Conservation (phyloP, 2,329 filamentous ascomycete genomes). For the Hypoxylon sp. region DNA sequence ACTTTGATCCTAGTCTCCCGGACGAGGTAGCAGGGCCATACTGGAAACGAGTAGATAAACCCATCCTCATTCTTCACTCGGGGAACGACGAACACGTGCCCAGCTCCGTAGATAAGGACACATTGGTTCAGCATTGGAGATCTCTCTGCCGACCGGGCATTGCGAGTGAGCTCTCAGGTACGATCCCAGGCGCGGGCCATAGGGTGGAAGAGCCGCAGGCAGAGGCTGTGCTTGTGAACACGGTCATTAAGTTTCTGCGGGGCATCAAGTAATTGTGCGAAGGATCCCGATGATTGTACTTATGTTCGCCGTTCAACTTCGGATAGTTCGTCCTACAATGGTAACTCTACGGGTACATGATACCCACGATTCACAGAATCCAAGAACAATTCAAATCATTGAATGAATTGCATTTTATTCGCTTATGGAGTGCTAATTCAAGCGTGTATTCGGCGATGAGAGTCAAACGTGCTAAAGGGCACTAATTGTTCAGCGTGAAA, state of each 20-base stretch:
- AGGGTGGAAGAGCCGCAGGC: slow-evolving; percentile 63
- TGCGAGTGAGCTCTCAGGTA: slow-evolving; percentile 66
- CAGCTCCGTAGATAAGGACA: slow-evolving; percentile 67
- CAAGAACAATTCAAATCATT: neutral
- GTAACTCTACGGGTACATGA: neutral
- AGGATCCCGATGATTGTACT: neutral
- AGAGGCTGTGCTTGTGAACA: slow-evolving; percentile 65
- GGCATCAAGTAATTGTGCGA: slow-evolving; percentile 31
- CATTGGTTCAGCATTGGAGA: slow-evolving; percentile 71
- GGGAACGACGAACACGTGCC: slow-evolving; percentile 77
- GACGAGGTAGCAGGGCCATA: slow-evolving; percentile 68
- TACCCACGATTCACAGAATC: neutral
- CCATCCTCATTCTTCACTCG: slow-evolving; percentile 75
- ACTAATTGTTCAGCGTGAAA: slow-evolving; percentile 3
- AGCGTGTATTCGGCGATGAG: neutral
- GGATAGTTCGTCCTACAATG: neutral
- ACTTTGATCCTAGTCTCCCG: slow-evolving; percentile 84
- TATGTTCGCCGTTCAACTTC: neutral
- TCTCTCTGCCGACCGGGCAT: slow-evolving; percentile 59
- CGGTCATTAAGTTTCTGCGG: slow-evolving; percentile 63
- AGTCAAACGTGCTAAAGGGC: slow-evolving; percentile 1
- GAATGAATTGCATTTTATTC: neutral
- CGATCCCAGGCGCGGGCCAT: slow-evolving; percentile 68
- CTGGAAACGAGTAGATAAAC: slow-evolving; percentile 75
- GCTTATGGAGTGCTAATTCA: neutral